phyloP scores from a whole-genome alignment of 208 protist species.

The Angomonas ambiguus region DNA sequence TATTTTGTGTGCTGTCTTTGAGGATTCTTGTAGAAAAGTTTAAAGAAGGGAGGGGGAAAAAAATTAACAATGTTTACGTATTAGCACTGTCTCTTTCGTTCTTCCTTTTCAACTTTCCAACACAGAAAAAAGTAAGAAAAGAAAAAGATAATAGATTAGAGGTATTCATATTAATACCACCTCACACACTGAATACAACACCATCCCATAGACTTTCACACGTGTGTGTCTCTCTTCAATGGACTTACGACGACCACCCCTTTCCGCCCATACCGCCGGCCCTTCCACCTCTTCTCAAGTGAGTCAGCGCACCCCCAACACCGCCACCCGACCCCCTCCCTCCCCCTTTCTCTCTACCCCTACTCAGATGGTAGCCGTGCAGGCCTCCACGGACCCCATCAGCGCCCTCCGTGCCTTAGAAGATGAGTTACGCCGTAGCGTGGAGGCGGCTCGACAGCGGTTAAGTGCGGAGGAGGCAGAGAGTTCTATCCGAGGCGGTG shows the following conservation, averaged over 20 bases:
- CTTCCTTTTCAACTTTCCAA: too few species aligned
- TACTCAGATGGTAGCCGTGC: neutral
- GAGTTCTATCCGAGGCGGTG: neutral
- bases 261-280: neutral
- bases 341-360: neutral
- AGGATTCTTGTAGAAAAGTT: too few species aligned
- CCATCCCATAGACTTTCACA: too few species aligned
- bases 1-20: too few species aligned
- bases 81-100: too few species aligned
- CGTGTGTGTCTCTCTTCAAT: too few species aligned
- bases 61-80: too few species aligned
- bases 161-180: too few species aligned
- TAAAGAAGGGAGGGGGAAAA: too few species aligned
- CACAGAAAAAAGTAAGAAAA: too few species aligned
- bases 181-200: too few species aligned
- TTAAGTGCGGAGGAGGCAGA: slow-evolving; percentile 5
- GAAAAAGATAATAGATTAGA: too few species aligned
- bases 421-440: slow-evolving; percentile 27
- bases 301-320: neutral
- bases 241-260: neutral
- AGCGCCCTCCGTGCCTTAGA: slow-evolving; percentile 19
- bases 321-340: neutral
- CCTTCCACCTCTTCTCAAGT: neutral
- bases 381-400: slow-evolving; percentile 14
- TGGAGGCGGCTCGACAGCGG: slow-evolving; percentile 20